Percentiles rank a stretch among this genome's conserved stretches.
phyloP scores from a whole-genome alignment of 2,329 filamentous ascomycete genomes.

The Sporothrix mexicana region DNA sequence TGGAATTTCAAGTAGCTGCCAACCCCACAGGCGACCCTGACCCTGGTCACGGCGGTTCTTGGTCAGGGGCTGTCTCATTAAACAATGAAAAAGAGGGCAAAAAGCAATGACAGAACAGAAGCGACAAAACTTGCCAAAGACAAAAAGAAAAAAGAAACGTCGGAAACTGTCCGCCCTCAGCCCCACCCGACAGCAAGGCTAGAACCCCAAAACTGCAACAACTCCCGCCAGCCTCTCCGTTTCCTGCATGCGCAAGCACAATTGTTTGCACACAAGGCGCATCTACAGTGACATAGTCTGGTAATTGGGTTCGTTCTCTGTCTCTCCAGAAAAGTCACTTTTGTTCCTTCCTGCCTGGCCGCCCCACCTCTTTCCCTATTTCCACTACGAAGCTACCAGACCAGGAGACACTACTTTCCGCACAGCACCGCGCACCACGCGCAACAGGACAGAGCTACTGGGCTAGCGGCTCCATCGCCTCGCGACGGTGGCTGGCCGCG shows the following conservation, averaged over 20 bases:
- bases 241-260: background rate
- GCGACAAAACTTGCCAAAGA: background rate
- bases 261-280: background rate
- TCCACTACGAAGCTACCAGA: background rate
- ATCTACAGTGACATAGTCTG: background rate
- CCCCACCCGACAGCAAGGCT: background rate
- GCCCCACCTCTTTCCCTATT: background rate
- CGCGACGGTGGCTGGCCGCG: constrained; percentile 36
- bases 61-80: constrained; percentile 23
- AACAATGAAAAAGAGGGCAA: background rate
- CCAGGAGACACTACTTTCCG: background rate
- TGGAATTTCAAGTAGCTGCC: background rate
- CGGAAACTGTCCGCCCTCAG: constrained; percentile 7
- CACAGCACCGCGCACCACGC: background rate
- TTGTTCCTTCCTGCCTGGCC: background rate
- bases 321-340: background rate
- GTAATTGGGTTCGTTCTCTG: background rate
- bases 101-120: background rate
- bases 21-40: constrained; percentile 14
- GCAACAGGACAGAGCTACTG: constrained; percentile 26
- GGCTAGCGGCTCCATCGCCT: constrained; percentile 39
- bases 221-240: constrained; percentile 14
- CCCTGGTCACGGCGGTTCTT: constrained; percentile 11
- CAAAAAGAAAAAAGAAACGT: background rate
- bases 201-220: background rate